Percentiles rank a stretch among this genome's conserved stretches.
Evolutionary conservation across 169 alveolate species (phyloP).

Genomic region (Cryptosporidium sp.): DNA sequence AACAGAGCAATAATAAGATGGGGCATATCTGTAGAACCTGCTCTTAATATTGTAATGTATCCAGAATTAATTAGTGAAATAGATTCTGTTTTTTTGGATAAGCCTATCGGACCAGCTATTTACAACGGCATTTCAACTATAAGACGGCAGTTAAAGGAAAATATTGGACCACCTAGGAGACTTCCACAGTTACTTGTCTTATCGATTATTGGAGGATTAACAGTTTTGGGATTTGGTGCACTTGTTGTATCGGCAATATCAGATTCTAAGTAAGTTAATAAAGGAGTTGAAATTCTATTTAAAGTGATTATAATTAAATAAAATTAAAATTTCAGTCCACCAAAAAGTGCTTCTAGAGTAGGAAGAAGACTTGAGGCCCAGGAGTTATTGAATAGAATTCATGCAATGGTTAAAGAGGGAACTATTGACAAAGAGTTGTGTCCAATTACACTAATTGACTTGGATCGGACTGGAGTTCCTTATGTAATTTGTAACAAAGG

Average conservation of each 20-base stretch:
- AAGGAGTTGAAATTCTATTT: background rate
- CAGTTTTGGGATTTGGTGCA: constrained; percentile 74
- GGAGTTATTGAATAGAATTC: constrained; percentile 41
- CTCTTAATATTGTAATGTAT: constrained; percentile 68
- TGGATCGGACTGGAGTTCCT: constrained; percentile 66
- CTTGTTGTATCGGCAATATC: constrained; percentile 69
- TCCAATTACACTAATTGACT: constrained; percentile 56
- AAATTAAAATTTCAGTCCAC: constrained; percentile 22
- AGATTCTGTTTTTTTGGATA: constrained; percentile 43
- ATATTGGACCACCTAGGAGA: constrained; percentile 75
- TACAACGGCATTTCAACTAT: constrained; percentile 62
- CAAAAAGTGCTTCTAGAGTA: constrained; percentile 18
- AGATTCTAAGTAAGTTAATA: constrained; percentile 53
- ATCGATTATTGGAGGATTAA: constrained; percentile 56
- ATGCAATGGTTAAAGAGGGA: constrained; percentile 50
- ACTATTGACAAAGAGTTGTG: constrained; percentile 61
- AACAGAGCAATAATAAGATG: constrained; percentile 57
- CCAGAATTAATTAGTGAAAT: constrained; percentile 71
- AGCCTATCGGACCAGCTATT: constrained; percentile 47
- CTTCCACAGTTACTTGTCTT: constrained; percentile 62
- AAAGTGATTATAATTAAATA: background rate
- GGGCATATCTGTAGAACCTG: constrained; percentile 71
- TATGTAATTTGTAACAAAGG: constrained; percentile 59
- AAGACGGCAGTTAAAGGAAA: constrained; percentile 45
- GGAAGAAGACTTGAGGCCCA: constrained; percentile 71